Base-by-base conservation (phyloP, 208 protist species). In the Crithidia bombi region DNA sequence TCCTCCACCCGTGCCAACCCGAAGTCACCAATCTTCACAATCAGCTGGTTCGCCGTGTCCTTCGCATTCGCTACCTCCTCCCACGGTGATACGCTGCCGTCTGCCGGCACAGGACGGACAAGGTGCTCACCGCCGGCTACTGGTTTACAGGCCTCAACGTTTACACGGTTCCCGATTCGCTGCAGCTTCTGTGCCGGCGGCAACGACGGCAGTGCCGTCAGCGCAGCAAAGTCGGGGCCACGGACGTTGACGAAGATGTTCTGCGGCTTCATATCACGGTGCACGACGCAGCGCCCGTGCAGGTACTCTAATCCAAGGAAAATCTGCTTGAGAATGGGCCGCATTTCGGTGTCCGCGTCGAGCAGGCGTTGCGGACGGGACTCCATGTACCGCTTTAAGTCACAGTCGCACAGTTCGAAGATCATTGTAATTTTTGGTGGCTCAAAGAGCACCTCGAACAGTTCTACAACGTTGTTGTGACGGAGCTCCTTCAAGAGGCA, bases 401-500 rank as follows among this genome's bases (percentile, higher is more conserved):
- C 98, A 62, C 92, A 91, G 49, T 99, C 97, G 51, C 98, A 87
- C 69, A 93, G 98, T 83, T 99, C 98, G 63, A 99, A 99, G 10
- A 99, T 97, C 51, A 99, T 82, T 5, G 96, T 98, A 19, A 99
- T 93, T 68, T 99, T 98, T 0, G 94, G 94, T n/a, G 98, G 84
- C 19, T 94, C 94, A 67, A 99, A 96, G 35, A 99, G 94, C 1
- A 99, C 97, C 62, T 99, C 98, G 51, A 94, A 86, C 10, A 99
- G 74, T 39, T 88, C 84, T 4, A 98, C 93, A 36, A 98, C 90
- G 67, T 98, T 99, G 12, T 90, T 78, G 61, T 99, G 98, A 14
- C 91, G 79, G 12, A 99, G 79, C 75, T 99, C 92, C 58, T 98
- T 98, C 10, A 99, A 78, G 3, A 99, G 69, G 17, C 77, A 91